A percentile compares a stretch with the other conserved stretches of the same genome.
phyloP scores from a whole-genome alignment of 2,329 filamentous ascomycete species.

The Blumeria hordei region DNA sequence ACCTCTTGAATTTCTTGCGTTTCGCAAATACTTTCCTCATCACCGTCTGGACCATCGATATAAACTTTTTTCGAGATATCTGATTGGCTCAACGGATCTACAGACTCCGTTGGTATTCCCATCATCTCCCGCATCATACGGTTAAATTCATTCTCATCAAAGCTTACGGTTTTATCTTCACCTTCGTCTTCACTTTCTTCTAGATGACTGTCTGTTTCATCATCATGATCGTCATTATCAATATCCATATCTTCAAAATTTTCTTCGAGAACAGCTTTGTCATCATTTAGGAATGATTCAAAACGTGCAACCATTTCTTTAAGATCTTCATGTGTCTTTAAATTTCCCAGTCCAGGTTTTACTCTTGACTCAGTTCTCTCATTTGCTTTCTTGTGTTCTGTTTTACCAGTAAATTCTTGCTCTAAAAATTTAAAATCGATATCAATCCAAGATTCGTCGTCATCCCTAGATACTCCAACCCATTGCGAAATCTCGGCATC shows the following conservation, averaged over 20 bases:
- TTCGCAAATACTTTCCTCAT: too few species aligned
- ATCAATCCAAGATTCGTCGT: slow-evolving; percentile 77
- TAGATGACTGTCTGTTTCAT: slow-evolving; percentile 25
- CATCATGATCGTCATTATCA: slow-evolving; percentile 19
- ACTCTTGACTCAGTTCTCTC: slow-evolving; percentile 6
- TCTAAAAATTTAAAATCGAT: slow-evolving; percentile 84
- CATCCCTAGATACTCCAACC: slow-evolving; percentile 36
- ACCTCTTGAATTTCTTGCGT: slow-evolving; percentile 33
- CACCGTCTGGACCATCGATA: slow-evolving; percentile 23
- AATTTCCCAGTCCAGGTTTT: slow-evolving; percentile 34
- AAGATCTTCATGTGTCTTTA: slow-evolving; percentile 46
- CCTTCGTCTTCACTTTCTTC: slow-evolving; percentile 37
- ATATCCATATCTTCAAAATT: slow-evolving; percentile 49
- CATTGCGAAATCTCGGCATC: slow-evolving; percentile 51
- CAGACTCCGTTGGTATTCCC: slow-evolving; percentile 28
- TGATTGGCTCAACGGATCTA: slow-evolving; percentile 1
- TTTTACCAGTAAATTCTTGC: slow-evolving; percentile 37
- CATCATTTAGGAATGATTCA: slow-evolving; percentile 72
- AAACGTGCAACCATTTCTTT: slow-evolving; percentile 87
- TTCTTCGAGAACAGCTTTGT: slow-evolving; percentile 53
- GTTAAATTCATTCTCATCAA: slow-evolving; percentile 46
- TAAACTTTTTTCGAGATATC: slow-evolving; percentile 8
- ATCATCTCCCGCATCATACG: slow-evolving; percentile 85
- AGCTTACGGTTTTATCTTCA: slow-evolving; percentile 53
- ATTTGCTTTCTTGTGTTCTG: slow-evolving; percentile 16